Evolutionary conservation across 306 rosid species (phyloP).

Genomic region (Quercus wislizeni): DNA sequence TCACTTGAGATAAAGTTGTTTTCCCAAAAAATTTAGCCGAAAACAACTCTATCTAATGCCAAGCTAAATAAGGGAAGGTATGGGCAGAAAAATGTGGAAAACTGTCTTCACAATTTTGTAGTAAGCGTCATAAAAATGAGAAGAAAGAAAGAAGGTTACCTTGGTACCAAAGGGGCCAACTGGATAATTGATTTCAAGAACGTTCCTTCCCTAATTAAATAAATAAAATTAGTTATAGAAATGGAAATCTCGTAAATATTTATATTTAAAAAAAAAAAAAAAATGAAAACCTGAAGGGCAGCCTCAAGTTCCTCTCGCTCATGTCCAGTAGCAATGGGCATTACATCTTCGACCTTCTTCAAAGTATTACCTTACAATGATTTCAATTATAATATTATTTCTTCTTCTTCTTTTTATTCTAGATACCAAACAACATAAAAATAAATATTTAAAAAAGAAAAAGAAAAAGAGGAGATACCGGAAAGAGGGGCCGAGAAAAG

Average conservation of each 20-base stretch:
- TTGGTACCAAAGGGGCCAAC: constrained; percentile 46
- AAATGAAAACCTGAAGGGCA: constrained; percentile 30
- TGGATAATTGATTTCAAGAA: constrained; percentile 46
- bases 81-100: too few species aligned
- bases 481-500: constrained; percentile 9
- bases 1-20: too few species aligned
- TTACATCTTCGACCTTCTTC: constrained; percentile 31
- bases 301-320: constrained; percentile 40
- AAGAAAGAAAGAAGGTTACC: constrained; percentile 16
- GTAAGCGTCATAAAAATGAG: not conserved
- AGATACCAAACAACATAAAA: too few species aligned
- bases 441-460: too few species aligned
- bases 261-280: not conserved
- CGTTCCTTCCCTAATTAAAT: constrained; percentile 36
- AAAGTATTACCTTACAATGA: constrained; percentile 3
- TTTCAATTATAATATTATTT: too few species aligned
- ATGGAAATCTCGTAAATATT: constrained; percentile 1
- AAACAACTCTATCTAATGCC: too few species aligned
- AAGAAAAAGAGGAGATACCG: not conserved
- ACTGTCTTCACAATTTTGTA: too few species aligned
- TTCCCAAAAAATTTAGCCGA: too few species aligned
- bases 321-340: constrained; percentile 39
- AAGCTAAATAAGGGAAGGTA: too few species aligned
- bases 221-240: not conserved
- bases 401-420: too few species aligned